These are phyloP conservation scores for Solanum corneliomulleri DNA, from an alignment of 257 asterid genomes.

Conservation along the genomic window DNA sequence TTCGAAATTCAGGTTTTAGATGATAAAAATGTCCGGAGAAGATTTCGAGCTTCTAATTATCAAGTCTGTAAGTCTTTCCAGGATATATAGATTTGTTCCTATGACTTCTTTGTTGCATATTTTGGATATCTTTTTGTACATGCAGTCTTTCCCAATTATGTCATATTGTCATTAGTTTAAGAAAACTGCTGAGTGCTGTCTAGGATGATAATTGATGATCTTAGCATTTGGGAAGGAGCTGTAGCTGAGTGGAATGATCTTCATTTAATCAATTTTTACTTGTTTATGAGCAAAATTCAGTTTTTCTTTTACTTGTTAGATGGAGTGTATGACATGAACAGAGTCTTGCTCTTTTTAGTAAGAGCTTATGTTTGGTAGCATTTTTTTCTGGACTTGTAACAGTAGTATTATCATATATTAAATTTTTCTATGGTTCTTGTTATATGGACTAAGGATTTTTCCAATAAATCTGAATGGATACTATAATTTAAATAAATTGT, in stretches of 20 bases:
- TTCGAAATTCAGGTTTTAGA: constrained; percentile 98
- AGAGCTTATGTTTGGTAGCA: not conserved
- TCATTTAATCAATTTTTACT: not conserved
- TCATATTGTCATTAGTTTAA: not conserved
- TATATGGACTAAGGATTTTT: not conserved
- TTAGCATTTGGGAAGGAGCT: not conserved
- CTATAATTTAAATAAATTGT: not conserved
- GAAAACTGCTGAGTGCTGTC: not conserved
- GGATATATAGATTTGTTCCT: constrained; percentile 1
- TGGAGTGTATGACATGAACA: not conserved
- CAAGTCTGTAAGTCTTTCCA: constrained; percentile 88
- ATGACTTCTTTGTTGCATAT: not conserved
- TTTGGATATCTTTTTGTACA: not conserved
- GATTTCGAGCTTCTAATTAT: constrained; percentile 96
- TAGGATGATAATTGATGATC: not conserved
- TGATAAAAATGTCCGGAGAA: constrained; percentile 90
- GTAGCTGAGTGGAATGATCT: not conserved
- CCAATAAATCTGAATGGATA: not conserved
- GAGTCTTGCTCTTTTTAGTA: not conserved
- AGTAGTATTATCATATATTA: not conserved
- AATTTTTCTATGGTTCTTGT: not conserved
- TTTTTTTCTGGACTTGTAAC: not conserved
- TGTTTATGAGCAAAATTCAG: not conserved
- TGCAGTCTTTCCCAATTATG: not conserved
- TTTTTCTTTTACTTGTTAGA: not conserved